Conservation (phyloP, 176 grass and related monocot genomes). For the Chrysopogon serrulatus region DNA sequence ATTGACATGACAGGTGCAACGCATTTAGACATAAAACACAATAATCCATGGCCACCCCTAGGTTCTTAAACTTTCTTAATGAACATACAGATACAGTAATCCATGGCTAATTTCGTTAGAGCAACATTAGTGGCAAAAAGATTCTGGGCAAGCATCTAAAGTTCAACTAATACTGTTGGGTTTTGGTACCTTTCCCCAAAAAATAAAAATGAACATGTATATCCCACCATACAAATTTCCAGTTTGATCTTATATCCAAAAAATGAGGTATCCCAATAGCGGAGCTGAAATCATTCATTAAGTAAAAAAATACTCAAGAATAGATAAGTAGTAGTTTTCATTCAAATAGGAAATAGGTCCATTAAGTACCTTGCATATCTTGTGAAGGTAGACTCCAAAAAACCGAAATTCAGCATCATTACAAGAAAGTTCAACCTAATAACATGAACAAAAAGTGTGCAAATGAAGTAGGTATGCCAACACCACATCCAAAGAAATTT, state of each 20-base stretch:
- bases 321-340: not conserved
- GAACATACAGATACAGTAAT: not conserved
- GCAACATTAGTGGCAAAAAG: not conserved
- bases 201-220: not conserved
- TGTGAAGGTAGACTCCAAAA: constrained; percentile 50
- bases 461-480: constrained; percentile 15
- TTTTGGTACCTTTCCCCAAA: not conserved
- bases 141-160: not conserved
- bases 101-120: not conserved
- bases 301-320: constrained; percentile 7
- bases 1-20: not conserved
- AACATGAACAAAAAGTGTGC: not conserved
- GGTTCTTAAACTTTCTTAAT: not conserved
- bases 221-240: not conserved
- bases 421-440: constrained; percentile 53
- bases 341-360: not conserved
- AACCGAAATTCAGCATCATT: constrained; percentile 55
- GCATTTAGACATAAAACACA: not conserved
- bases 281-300: too few relatives aligned
- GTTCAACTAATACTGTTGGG: not conserved
- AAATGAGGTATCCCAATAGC: not conserved
- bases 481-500: not conserved
- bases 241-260: not conserved
- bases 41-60: not conserved
- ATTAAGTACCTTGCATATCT: constrained; percentile 63